Percentiles rank a stretch among this genome's conserved stretches.
phyloP scores from a whole-genome alignment of 2,329 filamentous ascomycete genomes.

The Colletotrichum tropicale region DNA sequence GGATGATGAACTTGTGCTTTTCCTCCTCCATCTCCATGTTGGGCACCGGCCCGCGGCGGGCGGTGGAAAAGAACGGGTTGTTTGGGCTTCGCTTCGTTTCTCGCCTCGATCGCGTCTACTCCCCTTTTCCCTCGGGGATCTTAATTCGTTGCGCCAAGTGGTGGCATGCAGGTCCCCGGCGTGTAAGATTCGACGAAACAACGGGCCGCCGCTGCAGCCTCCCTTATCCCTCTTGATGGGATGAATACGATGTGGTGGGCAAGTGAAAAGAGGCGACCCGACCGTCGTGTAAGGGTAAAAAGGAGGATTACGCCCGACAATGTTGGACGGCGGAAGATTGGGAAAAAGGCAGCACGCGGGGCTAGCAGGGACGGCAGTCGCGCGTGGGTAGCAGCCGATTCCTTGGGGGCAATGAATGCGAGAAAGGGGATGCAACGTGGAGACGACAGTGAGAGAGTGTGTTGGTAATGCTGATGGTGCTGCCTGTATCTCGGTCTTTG shows the following conservation, averaged over 20 bases:
- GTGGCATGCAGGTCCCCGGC: not conserved
- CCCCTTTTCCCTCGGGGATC: not conserved
- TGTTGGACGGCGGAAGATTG: not conserved
- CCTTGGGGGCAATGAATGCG: constrained; percentile 4
- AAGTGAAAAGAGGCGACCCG: not conserved
- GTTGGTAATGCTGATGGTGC: not conserved
- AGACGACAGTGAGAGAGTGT: not conserved
- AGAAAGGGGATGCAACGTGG: constrained; percentile 18
- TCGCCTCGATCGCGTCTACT: not conserved
- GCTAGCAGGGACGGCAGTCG: constrained; percentile 1
- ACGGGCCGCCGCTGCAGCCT: constrained; percentile 3
- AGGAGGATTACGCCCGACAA: not conserved
- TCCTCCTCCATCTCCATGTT: constrained; percentile 15
- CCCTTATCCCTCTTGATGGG: not conserved
- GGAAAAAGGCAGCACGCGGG: not conserved
- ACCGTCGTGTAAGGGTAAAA: not conserved
- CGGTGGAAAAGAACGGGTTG: not conserved
- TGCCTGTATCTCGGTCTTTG: not conserved
- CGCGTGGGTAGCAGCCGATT: constrained; percentile 1
- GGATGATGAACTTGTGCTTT: constrained; percentile 20
- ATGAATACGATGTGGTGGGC: not conserved
- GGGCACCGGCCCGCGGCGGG: not conserved
- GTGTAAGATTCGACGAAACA: not conserved
- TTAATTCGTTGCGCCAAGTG: not conserved
- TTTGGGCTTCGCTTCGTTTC: not conserved